Evolutionary conservation across 2,329 filamentous ascomycete genomes (phyloP).

Genomic region (Nothomitra cinnamomea): DNA sequence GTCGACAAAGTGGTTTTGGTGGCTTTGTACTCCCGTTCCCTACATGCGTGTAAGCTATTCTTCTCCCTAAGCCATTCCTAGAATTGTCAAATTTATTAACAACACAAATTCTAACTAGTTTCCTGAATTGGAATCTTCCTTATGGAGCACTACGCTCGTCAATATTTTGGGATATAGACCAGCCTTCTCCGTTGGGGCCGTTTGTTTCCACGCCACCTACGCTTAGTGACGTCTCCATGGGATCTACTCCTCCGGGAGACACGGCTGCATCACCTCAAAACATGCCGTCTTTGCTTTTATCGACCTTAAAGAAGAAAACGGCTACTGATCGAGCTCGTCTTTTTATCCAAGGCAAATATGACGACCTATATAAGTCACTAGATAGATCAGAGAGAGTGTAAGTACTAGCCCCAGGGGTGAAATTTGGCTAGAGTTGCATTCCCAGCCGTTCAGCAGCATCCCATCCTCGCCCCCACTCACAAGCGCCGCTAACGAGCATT

Average conservation of each 20-base stretch:
- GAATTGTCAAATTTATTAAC: no score
- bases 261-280: conserved; percentile 11
- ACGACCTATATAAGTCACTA: conserved; percentile 15
- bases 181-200: background rate
- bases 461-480: no score
- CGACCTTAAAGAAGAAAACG: conserved; percentile 10
- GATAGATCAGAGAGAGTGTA: conserved; percentile 14
- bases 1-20: conserved; percentile 4
- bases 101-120: no score
- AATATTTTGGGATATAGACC: no score
- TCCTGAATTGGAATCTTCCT: no score
- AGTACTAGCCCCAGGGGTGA: background rate
- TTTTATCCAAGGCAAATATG: conserved; percentile 16
- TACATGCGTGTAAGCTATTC: conserved; percentile 12
- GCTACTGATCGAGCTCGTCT: conserved; percentile 14
- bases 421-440: no score
- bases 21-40: conserved; percentile 5
- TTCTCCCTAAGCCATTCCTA: background rate
- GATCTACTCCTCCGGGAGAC: conserved; percentile 11
- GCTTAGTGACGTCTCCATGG: conserved; percentile 13
- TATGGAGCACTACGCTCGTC: no score
- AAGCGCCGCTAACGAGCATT: background rate
- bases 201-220: conserved; percentile 12
- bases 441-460: no score
- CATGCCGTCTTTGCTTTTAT: conserved; percentile 14